These are phyloP conservation scores for Erysimum cheiranthoides DNA, from an alignment of 345 rosid genomes.

Conservation along the genomic window DNA sequence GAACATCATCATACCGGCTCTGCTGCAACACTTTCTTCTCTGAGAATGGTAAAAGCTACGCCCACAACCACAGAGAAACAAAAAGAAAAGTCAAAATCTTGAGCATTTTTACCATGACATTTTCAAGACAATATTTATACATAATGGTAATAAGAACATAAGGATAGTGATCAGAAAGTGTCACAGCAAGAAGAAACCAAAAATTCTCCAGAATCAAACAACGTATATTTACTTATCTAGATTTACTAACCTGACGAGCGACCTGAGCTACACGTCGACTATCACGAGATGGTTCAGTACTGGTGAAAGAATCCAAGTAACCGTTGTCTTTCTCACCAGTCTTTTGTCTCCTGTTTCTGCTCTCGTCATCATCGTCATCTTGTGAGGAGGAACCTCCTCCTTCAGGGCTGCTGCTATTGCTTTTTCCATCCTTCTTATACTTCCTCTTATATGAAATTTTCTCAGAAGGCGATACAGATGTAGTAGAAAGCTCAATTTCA, in stretches of 20 bases:
- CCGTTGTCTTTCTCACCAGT: conserved; percentile 50
- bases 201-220: conserved; percentile 1
- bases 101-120: background rate
- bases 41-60: conserved; percentile 65
- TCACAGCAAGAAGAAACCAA: background rate
- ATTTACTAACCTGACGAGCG: conserved; percentile 71
- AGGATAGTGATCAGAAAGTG: background rate
- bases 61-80: conserved; percentile 39
- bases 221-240: background rate
- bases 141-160: conserved; percentile 3
- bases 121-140: background rate
- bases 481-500: conserved; percentile 43
- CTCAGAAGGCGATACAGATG: conserved; percentile 37
- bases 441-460: conserved; percentile 76
- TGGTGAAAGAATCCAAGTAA: conserved; percentile 50
- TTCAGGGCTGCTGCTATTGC: conserved; percentile 54
- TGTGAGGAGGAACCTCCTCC: conserved; percentile 40
- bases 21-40: conserved; percentile 53
- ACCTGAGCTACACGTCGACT: conserved; percentile 57
- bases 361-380: conserved; percentile 58
- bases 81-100: background rate
- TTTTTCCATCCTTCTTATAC: conserved; percentile 63
- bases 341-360: conserved; percentile 48
- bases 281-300: conserved; percentile 59
- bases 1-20: conserved; percentile 42